Percentiles rank a stretch among this genome's conserved stretches.
Conservation (phyloP, 768 basidiomycete genomes). For the Gymnopilus dilepis region DNA sequence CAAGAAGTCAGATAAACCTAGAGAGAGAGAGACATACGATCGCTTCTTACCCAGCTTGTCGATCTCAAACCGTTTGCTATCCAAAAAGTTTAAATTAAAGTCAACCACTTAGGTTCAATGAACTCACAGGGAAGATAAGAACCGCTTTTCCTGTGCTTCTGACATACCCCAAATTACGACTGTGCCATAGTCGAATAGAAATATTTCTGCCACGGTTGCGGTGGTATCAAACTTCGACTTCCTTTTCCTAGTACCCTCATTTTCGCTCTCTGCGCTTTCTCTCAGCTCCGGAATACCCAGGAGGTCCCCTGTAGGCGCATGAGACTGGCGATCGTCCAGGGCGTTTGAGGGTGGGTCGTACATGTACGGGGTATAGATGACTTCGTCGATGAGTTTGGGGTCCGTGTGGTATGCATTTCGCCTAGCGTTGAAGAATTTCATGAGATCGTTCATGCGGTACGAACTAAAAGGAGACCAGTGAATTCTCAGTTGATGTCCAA, state of each 20-base stretch:
- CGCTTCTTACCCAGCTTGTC: slow-evolving; percentile 70
- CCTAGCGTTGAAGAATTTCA: slow-evolving; percentile 89
- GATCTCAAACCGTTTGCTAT: slow-evolving; percentile 91
- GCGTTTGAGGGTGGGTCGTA: slow-evolving; percentile 60
- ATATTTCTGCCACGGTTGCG: slow-evolving; percentile 83
- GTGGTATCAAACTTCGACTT: slow-evolving; percentile 71
- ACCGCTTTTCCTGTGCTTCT: slow-evolving; percentile 88
- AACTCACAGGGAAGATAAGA: slow-evolving; percentile 87
- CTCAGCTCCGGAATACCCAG: slow-evolving; percentile 79
- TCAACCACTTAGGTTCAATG: slow-evolving; percentile 3
- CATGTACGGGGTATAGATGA: slow-evolving; percentile 91
- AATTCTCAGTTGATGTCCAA: neutral
- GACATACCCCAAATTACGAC: slow-evolving; percentile 99
- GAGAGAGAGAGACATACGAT: slow-evolving; percentile 5
- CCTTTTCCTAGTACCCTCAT: slow-evolving; percentile 43
- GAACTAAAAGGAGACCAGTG: slow-evolving; percentile 55
- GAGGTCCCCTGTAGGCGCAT: slow-evolving; percentile 66
- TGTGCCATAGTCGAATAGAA: slow-evolving; percentile 92
- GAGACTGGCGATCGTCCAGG: slow-evolving; percentile 35
- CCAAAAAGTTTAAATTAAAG: slow-evolving; percentile 21
- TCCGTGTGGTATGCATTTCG: slow-evolving; percentile 84
- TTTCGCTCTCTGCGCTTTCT: slow-evolving; percentile 37
- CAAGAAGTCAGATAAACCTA: slow-evolving; percentile 7
- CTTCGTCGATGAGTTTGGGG: slow-evolving; percentile 88
- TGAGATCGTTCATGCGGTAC: slow-evolving; percentile 85